Percentiles rank a stretch among this genome's conserved stretches.
These are phyloP conservation scores for Aspergillus cristatus DNA, from an alignment of 495 filamentous ascomycete species.

Conservation along the genomic window DNA sequence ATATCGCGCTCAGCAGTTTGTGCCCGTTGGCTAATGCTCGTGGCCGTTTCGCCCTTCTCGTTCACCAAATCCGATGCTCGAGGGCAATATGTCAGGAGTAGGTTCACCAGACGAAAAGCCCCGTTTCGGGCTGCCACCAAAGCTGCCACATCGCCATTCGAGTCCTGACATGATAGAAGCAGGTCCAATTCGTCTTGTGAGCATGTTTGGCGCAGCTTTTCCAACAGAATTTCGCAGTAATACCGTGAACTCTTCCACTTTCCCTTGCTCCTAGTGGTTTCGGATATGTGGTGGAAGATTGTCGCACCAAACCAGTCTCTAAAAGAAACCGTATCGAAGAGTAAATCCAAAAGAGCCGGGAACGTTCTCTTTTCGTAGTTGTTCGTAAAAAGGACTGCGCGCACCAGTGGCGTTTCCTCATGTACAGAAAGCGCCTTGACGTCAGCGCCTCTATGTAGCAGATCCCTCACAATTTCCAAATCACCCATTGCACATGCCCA, in stretches of 20 bases:
- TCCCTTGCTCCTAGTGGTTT: constrained; percentile 65
- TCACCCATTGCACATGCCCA: constrained; percentile 99
- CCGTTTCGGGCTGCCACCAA: constrained; percentile 73
- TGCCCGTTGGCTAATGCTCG: constrained; percentile 51
- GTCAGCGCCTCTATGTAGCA: constrained; percentile 67
- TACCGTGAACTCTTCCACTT: constrained; percentile 81
- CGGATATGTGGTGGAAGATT: constrained; percentile 86
- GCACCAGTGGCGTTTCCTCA: constrained; percentile 89
- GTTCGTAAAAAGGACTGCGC: constrained; percentile 92
- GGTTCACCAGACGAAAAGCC: constrained; percentile 34
- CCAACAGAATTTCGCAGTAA: constrained; percentile 84
- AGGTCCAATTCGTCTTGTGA: constrained; percentile 58
- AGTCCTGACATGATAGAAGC: constrained; percentile 65
- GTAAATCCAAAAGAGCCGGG: constrained; percentile 64
- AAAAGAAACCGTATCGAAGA: constrained; percentile 64
- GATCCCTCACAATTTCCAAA: constrained; percentile 74
- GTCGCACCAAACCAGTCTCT: constrained; percentile 71
- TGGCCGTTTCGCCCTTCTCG: constrained; percentile 64
- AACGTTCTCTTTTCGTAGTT: constrained; percentile 88
- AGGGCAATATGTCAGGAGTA: constrained; percentile 46
- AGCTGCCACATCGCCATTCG: constrained; percentile 78
- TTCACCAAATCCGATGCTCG: constrained; percentile 75
- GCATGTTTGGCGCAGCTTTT: constrained; percentile 63
- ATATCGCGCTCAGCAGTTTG: constrained; percentile 25
- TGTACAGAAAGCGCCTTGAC: constrained; percentile 56